Base-by-base conservation (phyloP, 257 asterid species). In the Solanum paucissectum region DNA sequence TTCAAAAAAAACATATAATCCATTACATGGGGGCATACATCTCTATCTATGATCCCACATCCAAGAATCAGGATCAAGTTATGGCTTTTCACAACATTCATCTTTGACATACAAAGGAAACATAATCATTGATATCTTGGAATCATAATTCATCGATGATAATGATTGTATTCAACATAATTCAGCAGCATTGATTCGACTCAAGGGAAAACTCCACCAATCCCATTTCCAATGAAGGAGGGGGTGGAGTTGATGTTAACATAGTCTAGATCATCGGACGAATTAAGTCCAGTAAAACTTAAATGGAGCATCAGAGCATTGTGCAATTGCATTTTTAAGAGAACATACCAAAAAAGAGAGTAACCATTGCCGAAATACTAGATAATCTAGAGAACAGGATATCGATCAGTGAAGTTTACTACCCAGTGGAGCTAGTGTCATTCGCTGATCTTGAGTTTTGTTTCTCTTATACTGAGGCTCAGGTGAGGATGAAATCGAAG, bases 311-410 rank as follows among this genome's bases (percentile, higher is more conserved):
- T 90, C 91, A 85, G 91, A 91, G 83, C 87, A 90, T 90, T 86
- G 36, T 37, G 42, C 87, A 81, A 89, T 89, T 84, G 90, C 91
- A 88, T 88, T 89, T 55, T 88, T 87, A 91, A 87, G 87, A 88
- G 87, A 86, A 90, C 90, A 89, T 75, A 88, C 90, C 86, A 79
- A 92, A 90, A 88, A 72, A 69, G 93, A 87, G 92, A 77, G 90
- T 92, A 93, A 84, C 92, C 96, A 93, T 87, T 76, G 90, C 94
- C 91, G 36, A 84, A 83, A 88, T 64, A 89, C 88, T 91, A 90
- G 85, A 72, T 86, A 83, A 91, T 90, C 84, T 85, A 87, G 89
- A 87, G 86, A 87, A 83, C 60, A 75, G 13, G 87, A 84, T 89
- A 90, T 13, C 4, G 40, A 44, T 92, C 88, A 90, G 88, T 75